Evolutionary conservation across 2,329 filamentous ascomycete species (phyloP).

Genomic region (Aspergillus sp.): DNA sequence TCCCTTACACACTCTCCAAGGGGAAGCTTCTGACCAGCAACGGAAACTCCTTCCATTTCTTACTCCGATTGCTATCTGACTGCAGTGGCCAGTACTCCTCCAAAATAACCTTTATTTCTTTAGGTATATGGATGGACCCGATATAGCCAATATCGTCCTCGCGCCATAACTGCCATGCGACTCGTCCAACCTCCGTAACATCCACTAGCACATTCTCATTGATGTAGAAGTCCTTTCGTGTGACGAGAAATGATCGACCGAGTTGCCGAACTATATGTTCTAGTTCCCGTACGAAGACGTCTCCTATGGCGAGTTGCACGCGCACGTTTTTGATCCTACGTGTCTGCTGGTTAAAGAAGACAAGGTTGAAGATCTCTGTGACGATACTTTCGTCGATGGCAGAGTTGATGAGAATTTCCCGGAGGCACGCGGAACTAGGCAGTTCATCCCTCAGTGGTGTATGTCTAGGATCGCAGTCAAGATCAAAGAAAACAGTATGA

Average conservation of each 20-base stretch:
- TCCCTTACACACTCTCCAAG: background rate
- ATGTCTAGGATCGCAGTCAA: slow-evolving; percentile 6
- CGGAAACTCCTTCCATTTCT: background rate
- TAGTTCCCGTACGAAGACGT: background rate
- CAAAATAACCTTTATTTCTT: background rate
- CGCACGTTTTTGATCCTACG: background rate
- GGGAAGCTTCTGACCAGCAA: background rate
- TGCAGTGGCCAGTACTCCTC: background rate
- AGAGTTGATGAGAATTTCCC: slow-evolving; percentile 7
- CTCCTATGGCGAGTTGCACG: background rate
- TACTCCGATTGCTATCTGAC: background rate
- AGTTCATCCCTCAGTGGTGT: background rate
- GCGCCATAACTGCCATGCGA: background rate
- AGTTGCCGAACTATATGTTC: background rate
- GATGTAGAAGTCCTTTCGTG: background rate
- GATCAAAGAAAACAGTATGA: slow-evolving; percentile 3
- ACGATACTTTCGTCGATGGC: slow-evolving; percentile 7
- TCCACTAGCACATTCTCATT: background rate
- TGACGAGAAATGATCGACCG: background rate
- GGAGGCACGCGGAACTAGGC: background rate
- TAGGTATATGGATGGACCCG: background rate
- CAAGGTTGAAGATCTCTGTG: slow-evolving; percentile 2
- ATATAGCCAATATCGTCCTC: background rate
- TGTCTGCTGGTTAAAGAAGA: background rate
- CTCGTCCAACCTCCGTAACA: background rate